Evolutionary conservation across 495 filamentous ascomycete genomes (phyloP), one percentile per base, ranked within the genome.

Genomic region (Podospora appendiculata): DNA sequence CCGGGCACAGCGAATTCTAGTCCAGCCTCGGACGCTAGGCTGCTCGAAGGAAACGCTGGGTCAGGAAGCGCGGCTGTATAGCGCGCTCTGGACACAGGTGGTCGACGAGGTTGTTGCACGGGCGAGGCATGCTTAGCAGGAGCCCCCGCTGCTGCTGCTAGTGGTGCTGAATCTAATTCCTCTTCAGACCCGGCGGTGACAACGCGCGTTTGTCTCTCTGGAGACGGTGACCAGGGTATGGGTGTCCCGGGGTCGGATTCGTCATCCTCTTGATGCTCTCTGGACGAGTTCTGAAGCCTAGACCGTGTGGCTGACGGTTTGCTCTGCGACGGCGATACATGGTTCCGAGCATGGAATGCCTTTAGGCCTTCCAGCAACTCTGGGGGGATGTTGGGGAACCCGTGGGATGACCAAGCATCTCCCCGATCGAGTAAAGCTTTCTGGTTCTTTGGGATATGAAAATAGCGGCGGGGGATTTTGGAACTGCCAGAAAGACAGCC

Each of bases 391-490:
- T 71, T 73, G 8, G 65, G 51, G 41, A 66, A 57, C 1, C 53
- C 52, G 34, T 47, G 41, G 35, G 50, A 35, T 12, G 55, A 62
- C 75, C 75, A 78, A 1, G 71, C 65, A 32, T 79, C 70, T 13
- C 62, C 53, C 3, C 67, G 60, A 13, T 79, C 72, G 4, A 94
- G 62, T 14, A 90, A 62, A 16, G 70, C 58, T 45, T 68, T 65
- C 59, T 95, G 89, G 13, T 81, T 76, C 35, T 66, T 74, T 6
- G 80, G 78, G 43, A 90, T 80, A n/a, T 33, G 54, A 40, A 66
- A 12, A 14, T 41, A 56, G 1, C 46, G 54, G 12, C 36, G 55
- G 9, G 32, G 48, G 1, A 66, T 60, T 34, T 11, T 52, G 14
- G 32, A 17, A 8, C 17, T 34, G 4, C 41, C 32, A 9, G 6